phyloP scores from a whole-genome alignment of 306 rosid genomes.

The Dryas alaskensis region DNA sequence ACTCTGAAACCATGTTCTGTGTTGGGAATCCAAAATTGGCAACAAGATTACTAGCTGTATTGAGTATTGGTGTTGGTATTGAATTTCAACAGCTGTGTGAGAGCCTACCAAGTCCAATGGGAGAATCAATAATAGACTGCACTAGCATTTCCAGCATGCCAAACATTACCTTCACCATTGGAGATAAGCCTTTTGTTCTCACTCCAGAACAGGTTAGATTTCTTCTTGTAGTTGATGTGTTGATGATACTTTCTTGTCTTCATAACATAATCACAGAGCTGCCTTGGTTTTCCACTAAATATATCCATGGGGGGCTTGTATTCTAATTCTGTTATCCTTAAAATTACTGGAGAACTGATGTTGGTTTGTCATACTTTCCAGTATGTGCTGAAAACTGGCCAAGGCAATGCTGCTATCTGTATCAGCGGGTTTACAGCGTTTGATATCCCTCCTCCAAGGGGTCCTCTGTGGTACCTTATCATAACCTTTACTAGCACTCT shows the following conservation, averaged over 20 bases:
- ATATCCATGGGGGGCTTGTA: too few relatives aligned
- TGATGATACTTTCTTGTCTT: background rate
- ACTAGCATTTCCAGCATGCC: slow-evolving; percentile 60
- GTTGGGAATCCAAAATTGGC: slow-evolving; percentile 11
- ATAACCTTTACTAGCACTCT: background rate
- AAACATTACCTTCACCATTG: slow-evolving; percentile 66
- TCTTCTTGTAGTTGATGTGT: background rate
- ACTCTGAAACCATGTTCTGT: slow-evolving; percentile 5
- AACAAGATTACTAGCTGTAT: slow-evolving; percentile 3
- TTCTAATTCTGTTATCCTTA: too few relatives aligned
- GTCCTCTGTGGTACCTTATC: slow-evolving; percentile 70
- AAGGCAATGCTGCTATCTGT: slow-evolving; percentile 57
- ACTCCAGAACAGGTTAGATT: slow-evolving; percentile 71
- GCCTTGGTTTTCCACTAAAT: background rate
- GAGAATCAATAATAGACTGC: slow-evolving; percentile 63
- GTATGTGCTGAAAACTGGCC: slow-evolving; percentile 79
- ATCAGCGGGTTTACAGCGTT: slow-evolving; percentile 79
- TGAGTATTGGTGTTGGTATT: slow-evolving; percentile 21
- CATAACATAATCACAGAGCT: background rate
- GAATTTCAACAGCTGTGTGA: slow-evolving; percentile 58
- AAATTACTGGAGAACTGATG: background rate
- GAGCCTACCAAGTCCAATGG: slow-evolving; percentile 76
- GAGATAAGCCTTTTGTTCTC: slow-evolving; percentile 52
- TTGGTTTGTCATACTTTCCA: slow-evolving; percentile 32
- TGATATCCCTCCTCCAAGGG: slow-evolving; percentile 67